Conservation (phyloP, 2,329 filamentous ascomycete genomes). For the Aspergillus chevalieri region DNA sequence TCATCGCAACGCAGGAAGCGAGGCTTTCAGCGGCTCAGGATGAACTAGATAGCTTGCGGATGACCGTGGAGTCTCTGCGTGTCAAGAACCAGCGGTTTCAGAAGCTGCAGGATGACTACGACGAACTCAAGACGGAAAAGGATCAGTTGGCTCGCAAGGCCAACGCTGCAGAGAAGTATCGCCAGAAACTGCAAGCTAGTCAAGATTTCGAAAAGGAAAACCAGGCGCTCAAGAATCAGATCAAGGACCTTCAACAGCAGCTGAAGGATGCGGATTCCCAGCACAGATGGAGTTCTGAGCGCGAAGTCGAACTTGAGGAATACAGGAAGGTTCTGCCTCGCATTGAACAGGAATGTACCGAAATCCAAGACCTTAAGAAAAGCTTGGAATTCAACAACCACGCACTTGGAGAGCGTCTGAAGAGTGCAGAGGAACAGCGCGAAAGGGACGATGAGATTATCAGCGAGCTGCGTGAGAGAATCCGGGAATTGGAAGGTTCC, state of each 20-base stretch:
- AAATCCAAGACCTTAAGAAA: slow-evolving; percentile 44
- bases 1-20: slow-evolving; percentile 65
- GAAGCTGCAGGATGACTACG: slow-evolving; percentile 45
- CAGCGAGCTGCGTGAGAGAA: slow-evolving; percentile 37
- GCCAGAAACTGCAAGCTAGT: slow-evolving; percentile 44
- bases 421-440: slow-evolving; percentile 39
- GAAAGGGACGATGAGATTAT: slow-evolving; percentile 37
- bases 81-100: slow-evolving; percentile 42
- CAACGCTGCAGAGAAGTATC: slow-evolving; percentile 46
- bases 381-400: slow-evolving; percentile 45
- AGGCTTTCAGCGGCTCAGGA: slow-evolving; percentile 52
- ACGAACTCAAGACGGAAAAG: slow-evolving; percentile 43
- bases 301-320: slow-evolving; percentile 37
- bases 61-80: slow-evolving; percentile 39
- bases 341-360: slow-evolving; percentile 44
- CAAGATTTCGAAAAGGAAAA: slow-evolving; percentile 47
- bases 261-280: slow-evolving; percentile 41
- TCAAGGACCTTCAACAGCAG: slow-evolving; percentile 42
- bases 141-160: slow-evolving; percentile 43
- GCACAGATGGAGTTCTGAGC: slow-evolving; percentile 35
- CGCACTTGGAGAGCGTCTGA: slow-evolving; percentile 39
- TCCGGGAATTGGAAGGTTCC: slow-evolving; percentile 36
- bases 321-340: slow-evolving; percentile 41
- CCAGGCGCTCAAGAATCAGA: slow-evolving; percentile 39
- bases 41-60: slow-evolving; percentile 39